Base-by-base conservation (phyloP, 2,329 filamentous ascomycete genomes). In the Alternaria sp. region DNA sequence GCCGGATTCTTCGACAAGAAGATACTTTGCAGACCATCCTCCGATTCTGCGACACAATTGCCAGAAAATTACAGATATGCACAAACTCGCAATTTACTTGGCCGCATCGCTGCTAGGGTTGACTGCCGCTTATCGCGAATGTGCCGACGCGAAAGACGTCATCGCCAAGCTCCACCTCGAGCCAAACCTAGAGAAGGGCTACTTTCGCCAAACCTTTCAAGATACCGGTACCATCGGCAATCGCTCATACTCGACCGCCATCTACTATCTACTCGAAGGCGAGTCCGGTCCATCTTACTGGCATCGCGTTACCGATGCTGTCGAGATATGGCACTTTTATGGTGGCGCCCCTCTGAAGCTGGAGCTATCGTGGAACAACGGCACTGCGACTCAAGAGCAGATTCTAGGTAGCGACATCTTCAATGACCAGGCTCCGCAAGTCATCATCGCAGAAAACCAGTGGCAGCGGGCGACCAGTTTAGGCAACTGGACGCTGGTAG, bases 311-410 rank as follows among this genome's bases (percentile, higher is more conserved):
- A 80, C 84, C 61, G 67, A 71, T 53, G 83, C 86, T 59, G 82
- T 82, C 3, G 82, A 87, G 69, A 73, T 85, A 9, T 87, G 85
- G 85, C 85, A 87, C 68, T 82, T 84, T 75, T 87, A 87, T 55
- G 85, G 83, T 9, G 85, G 85, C 6, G 84, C 85, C 7, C 85
- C 85, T 1, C 70, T 87, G 53, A 79, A 72, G 11, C 72, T 87
- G 10, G 83, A 80, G 3, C 74, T 86, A 0, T 84, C 84, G 2
- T 71, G 61, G 20, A 73, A 86, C 55, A 79, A 86, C 58, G 84
- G 84, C 3, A 73, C 70, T 44, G 58, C 65, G 26, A 62, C 55
- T n/a, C 37, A 71, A 12, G 23, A 69, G 18, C 67, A 65, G 9
- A 68, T 80, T 25, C 77, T 86, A 12, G 85, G 84, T 0, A 74